These are phyloP conservation scores for Hericium coralloides DNA, from an alignment of 768 basidiomycete species.

Conservation along the genomic window DNA sequence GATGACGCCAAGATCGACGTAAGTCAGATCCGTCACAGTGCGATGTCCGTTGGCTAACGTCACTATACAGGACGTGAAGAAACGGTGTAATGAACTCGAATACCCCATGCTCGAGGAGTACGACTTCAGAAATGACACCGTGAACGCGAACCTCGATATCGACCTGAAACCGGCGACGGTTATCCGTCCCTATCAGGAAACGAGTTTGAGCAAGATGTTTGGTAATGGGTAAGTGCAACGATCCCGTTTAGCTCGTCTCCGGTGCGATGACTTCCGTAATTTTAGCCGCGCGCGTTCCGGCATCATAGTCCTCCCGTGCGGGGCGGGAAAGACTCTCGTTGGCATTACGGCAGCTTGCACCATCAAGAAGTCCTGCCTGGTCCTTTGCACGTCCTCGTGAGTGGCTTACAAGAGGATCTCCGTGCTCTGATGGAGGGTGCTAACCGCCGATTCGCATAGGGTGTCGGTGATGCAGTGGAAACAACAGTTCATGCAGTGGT, in stretches of 20 bases:
- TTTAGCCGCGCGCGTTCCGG: constrained; percentile 90
- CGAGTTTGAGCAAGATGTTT: constrained; percentile 98
- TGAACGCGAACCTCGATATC: constrained; percentile 95
- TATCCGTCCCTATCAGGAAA: constrained; percentile 97
- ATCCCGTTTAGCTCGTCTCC: neutral
- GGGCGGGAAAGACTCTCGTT: constrained; percentile 97
- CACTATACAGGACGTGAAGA: constrained; percentile 75
- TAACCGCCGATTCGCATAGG: constrained; percentile 24
- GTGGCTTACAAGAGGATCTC: constrained; percentile 22
- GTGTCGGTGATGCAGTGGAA: constrained; percentile 99
- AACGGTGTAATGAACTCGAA: constrained; percentile 92
- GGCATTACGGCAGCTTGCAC: constrained; percentile 99
- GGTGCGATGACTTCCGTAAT: constrained; percentile 8
- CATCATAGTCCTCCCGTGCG: constrained; percentile 97
- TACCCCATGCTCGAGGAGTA: constrained; percentile 99
- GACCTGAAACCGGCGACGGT: constrained; percentile 97
- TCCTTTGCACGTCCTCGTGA: constrained; percentile 95
- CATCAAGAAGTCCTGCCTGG: constrained; percentile 97
- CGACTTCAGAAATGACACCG: constrained; percentile 94
- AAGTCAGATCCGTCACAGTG: constrained; percentile 14
- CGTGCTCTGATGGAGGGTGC: no score
- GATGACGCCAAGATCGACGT: constrained; percentile 91
- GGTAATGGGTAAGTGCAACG: constrained; percentile 74
- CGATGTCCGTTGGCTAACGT: neutral
- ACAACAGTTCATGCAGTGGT: constrained; percentile 97